phyloP scores from a whole-genome alignment of 2,329 filamentous ascomycete species.

The Talaromyces marneffei region DNA sequence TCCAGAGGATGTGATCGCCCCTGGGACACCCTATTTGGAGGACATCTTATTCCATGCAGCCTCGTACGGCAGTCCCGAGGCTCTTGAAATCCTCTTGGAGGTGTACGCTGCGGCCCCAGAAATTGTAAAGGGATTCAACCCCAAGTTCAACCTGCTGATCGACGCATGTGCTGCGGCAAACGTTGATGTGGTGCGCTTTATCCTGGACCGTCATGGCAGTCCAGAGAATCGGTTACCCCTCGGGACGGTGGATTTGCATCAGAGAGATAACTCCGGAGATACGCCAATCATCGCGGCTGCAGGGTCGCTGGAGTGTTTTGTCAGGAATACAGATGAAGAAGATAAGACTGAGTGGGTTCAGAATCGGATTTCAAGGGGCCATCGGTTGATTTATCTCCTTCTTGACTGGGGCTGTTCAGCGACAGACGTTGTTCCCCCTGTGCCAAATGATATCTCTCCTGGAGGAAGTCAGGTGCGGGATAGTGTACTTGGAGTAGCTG shows the following conservation, averaged over 20 bases:
- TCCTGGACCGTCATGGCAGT: background rate
- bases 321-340: too few relatives aligned
- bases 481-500: background rate
- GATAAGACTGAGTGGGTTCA: background rate
- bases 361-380: background rate
- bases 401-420: background rate
- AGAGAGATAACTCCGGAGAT: background rate
- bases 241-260: background rate
- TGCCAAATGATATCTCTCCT: background rate
- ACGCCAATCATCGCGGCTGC: background rate
- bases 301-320: background rate
- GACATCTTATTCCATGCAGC: background rate
- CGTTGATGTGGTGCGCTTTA: background rate
- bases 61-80: background rate
- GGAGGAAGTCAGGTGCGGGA: background rate
- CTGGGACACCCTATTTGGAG: background rate
- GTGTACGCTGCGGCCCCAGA: background rate
- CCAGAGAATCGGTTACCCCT: background rate
- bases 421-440: background rate
- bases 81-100: background rate
- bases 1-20: background rate
- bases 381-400: background rate
- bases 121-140: background rate
- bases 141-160: background rate
- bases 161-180: background rate